phyloP scores from a whole-genome alignment of 208 protist genomes.

The Vickermania ingenoplastis region DNA sequence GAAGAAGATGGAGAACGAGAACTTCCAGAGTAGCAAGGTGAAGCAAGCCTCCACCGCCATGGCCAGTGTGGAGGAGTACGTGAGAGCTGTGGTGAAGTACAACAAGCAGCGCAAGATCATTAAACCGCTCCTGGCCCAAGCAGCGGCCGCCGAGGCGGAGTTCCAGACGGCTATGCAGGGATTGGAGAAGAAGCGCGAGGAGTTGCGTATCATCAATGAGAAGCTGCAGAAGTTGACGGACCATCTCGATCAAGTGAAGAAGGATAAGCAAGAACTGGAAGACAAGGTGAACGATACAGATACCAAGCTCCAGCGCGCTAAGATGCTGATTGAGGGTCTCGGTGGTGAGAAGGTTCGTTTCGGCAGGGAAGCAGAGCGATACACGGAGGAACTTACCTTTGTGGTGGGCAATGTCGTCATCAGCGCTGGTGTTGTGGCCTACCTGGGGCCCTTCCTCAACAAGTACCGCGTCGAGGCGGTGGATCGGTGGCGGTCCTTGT shows the following conservation, averaged over 20 bases:
- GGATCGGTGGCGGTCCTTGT: constrained; percentile 62
- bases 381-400: constrained; percentile 75
- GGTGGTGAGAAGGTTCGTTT: constrained; percentile 93
- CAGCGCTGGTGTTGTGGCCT: constrained; percentile 90
- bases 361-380: constrained; percentile 65
- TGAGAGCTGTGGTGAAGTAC: constrained; percentile 96
- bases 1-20: constrained; percentile 88
- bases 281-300: constrained; percentile 89
- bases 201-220: constrained; percentile 85
- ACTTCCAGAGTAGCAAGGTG: constrained; percentile 93
- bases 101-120: constrained; percentile 96
- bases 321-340: constrained; percentile 92
- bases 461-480: constrained; percentile 84
- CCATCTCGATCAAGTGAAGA: constrained; percentile 77
- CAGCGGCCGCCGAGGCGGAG: constrained; percentile 72
- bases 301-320: constrained; percentile 91
- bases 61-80: constrained; percentile 95
- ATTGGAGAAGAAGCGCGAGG: constrained; percentile 88
- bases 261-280: constrained; percentile 88
- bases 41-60: constrained; percentile 82
- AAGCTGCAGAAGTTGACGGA: constrained; percentile 77
- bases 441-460: constrained; percentile 93
- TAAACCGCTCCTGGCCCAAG: constrained; percentile 88
- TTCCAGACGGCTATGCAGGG: constrained; percentile 80
- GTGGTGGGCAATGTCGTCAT: constrained; percentile 94